A percentile compares a stretch with the other conserved stretches of the same genome.
phyloP scores from a whole-genome alignment of 2,329 filamentous ascomycete species.

The Orbilia ellipsospora region DNA sequence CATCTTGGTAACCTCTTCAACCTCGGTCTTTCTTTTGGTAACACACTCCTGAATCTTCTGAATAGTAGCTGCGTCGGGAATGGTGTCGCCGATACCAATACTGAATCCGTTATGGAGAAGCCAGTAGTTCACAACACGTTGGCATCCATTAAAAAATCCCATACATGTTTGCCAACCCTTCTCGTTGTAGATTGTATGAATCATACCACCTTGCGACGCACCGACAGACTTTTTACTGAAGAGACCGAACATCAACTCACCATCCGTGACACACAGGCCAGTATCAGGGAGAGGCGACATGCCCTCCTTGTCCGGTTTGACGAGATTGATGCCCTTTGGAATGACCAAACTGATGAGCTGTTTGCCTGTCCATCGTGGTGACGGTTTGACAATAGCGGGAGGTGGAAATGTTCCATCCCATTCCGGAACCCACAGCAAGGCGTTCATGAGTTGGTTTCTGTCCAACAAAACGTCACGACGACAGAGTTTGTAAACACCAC shows the following conservation, averaged over 20 bases:
- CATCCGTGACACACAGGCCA: constrained; percentile 83
- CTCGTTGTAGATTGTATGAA: constrained; percentile 97
- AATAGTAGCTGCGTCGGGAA: constrained; percentile 87
- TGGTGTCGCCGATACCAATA: constrained; percentile 97
- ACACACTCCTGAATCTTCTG: constrained; percentile 85
- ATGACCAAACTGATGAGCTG: constrained; percentile 95
- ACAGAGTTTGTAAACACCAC: constrained; percentile 96
- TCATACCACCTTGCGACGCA: constrained; percentile 86
- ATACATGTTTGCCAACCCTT: constrained; percentile 86
- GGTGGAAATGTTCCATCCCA: constrained; percentile 96
- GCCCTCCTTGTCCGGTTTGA: constrained; percentile 70
- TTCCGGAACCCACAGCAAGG: constrained; percentile 95
- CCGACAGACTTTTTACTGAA: constrained; percentile 94
- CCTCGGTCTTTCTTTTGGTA: constrained; percentile 81
- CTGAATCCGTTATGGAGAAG: constrained; percentile 95
- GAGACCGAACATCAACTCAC: constrained; percentile 89
- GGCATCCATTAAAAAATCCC: constrained; percentile 93
- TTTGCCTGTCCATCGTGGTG: constrained; percentile 96
- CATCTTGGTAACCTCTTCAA: constrained; percentile 77
- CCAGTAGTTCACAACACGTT: constrained; percentile 97
- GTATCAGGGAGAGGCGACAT: constrained; percentile 76
- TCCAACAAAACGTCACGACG: constrained; percentile 90
- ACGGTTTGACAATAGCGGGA: constrained; percentile 92
- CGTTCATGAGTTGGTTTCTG: constrained; percentile 93
- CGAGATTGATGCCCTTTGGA: constrained; percentile 82